Base-by-base conservation (phyloP, 2,329 filamentous ascomycete species). In the Escovopsis weberi region DNA sequence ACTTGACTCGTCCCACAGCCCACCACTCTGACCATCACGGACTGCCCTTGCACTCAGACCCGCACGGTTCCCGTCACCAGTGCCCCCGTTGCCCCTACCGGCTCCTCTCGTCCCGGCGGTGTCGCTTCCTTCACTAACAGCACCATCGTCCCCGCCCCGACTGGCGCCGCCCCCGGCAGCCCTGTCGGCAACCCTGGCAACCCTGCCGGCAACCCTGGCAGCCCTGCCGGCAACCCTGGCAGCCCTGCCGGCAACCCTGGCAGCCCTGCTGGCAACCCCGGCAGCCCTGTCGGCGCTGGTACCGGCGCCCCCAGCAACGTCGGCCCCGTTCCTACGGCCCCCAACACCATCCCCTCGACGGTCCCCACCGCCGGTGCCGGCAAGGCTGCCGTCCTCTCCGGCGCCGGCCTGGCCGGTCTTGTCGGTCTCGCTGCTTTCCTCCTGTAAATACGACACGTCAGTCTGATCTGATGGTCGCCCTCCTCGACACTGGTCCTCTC, bases 41-140 rank as follows among this genome's bases (percentile, higher is more conserved):
- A 80, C 70, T 82, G 80, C 72, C 74, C 78, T 53, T 82, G 78
- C 78, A 84, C 75, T 57, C 57, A 77, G 63, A 71, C 68, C 66
- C 72, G 70, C 66, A 72, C 75, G 43, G 65, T 78, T 53, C 62
- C 64, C 57, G 69, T 65, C 60, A 65, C 66, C 58, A 66, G 68
- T 48, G 60, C 64, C 38, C 70, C 75, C 38, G 53, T 64, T 60
- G 76, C 72, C 72, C 54, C 23, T 5, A 3, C 23, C 3, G 23
- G 3, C 4, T 4, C 12, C 6, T 15, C 18, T 12, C 32, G 15
- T 26, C 19, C 34, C 39, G 18, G 35, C 42, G 50, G 35, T 44
- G 41, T n/a, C 41, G 23, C 23, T 23, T 23, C 45, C 38, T 39
- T 43, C 36, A 43, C 53, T 50, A 52, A 55, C 48, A 42, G 43